Base-by-base conservation (phyloP, 2,329 filamentous ascomycete genomes). In the Colletotrichum kahawae region DNA sequence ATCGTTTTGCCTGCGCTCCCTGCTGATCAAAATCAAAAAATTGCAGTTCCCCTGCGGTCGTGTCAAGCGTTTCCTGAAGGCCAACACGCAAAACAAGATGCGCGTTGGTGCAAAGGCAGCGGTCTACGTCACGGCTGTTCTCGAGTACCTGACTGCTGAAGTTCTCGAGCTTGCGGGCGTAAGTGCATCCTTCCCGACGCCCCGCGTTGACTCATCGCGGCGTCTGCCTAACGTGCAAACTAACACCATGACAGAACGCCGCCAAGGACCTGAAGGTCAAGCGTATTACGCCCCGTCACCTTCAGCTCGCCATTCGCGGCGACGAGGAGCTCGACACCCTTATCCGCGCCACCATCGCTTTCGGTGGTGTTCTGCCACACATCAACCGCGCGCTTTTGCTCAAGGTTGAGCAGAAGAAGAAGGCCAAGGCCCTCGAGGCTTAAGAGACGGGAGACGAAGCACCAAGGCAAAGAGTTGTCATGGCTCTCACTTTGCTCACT, bases 191-290 rank as follows among this genome's bases (percentile, higher is more conserved):
- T 8, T 13, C 21, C 62, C 54, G 51, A 68, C 38, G 36, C 18
- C 33, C 60, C 63, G 51, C 70, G 27, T 76, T 68, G 65, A 56
- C 57, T 70, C 74, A 65, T 64, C 48, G 54, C 16, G 18, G 38
- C 65, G 48, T 67, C 67, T 60, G 36, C 56, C 60, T 76, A 36
- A 64, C 79, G 16, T 21, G 5, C 38, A 43, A 24, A 31, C 67
- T 74, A 43, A 77, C 71, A 57, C 80, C 43, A 70, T 71, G 62
- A 18, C 29, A 93, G 92, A 99, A 99, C 85, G 97, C 97, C 69
- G 97, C 97, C 86, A 98, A 98, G 91, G 97, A 99, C 86, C 94
- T 98, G 84, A 99, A 98, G 88, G 97, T 98, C 88, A 99, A 98
- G 93, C 97, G 97, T 87, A 99, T 99, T 87, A 98, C 96, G 14